Base-by-base conservation (phyloP, 441 rosid genomes). In the Croton laevigatus region DNA sequence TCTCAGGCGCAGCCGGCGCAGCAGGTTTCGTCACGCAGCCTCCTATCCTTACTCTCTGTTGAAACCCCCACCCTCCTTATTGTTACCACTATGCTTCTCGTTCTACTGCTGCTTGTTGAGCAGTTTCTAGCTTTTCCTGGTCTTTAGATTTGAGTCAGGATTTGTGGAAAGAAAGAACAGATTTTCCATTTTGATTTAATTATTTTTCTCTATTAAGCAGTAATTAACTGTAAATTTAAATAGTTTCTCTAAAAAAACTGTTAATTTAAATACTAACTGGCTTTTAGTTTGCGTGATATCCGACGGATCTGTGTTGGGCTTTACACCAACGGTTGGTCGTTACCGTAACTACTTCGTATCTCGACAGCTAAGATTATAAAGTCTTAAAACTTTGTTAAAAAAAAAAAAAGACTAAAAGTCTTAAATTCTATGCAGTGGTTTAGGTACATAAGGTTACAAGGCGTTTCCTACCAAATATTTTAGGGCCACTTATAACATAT, bases 1-100 rank as follows among this genome's bases (percentile, higher is more conserved):
- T 57, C 62, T 53, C 73, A 71, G 72, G 77, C 62, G 80, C 82
- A 46, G 52, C 17, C 9, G 75, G 36, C n/a, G 68, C 73, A 73
- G 80, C 87, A 36, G 83, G 83, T 66, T 77, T 85, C 5, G 93
- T 81, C 63, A 72, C 81, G 75, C 97, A 88, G 81, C 73, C 45
- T 72, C 95, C 94, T 84, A 93, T 91, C 6, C 60, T 87, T 78
- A 22, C 69, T 22, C 68, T 32, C 49, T 37, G 3, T 11, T 45
- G 19, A 42, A 34, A 66, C 16, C 36, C 37, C 62, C 34, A 16
- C 17, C 6, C 8, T 57, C 3, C 38, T 57, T 54, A 2, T 27
- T 27, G 32, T 27, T 27, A 27, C 32, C 2, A 27, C 2, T 27
- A 27, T 27, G 2, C 32, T 27, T 27, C 32, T 27, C 32, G 32